phyloP scores from a whole-genome alignment of 805 yeast species.

The Candida parachauliodes region DNA sequence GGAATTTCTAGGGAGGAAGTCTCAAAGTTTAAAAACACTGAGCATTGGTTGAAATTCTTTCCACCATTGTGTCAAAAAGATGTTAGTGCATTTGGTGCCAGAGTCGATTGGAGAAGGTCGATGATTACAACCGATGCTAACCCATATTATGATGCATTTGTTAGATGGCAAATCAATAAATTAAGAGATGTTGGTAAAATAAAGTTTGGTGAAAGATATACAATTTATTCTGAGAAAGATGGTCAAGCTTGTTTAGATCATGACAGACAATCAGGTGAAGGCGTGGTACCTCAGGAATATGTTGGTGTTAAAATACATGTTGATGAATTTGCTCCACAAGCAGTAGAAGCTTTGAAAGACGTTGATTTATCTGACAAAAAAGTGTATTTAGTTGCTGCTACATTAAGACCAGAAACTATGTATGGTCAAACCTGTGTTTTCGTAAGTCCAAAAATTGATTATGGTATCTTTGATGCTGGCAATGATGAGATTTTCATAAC shows the following conservation, averaged over 20 bases:
- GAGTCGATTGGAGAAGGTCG: slow-evolving; percentile 98
- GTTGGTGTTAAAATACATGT: slow-evolving; percentile 85
- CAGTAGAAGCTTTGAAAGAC: slow-evolving; percentile 52
- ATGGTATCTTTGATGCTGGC: slow-evolving; percentile 89
- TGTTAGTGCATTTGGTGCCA: slow-evolving; percentile 79
- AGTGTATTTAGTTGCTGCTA: slow-evolving; percentile 87
- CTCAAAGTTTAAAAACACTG: slow-evolving; percentile 85
- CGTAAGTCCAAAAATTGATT: slow-evolving; percentile 89
- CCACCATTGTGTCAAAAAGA: slow-evolving; percentile 85
- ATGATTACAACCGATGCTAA: slow-evolving; percentile 93
- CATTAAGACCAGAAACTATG: slow-evolving; percentile 98
- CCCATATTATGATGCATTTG: slow-evolving; percentile 91
- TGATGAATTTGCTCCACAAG: slow-evolving; percentile 42
- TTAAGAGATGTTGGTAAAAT: slow-evolving; percentile 84
- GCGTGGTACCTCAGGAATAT: slow-evolving; percentile 95
- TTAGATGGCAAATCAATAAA: slow-evolving; percentile 93
- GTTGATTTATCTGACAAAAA: slow-evolving; percentile 56
- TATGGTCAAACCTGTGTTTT: slow-evolving; percentile 98
- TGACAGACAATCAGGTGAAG: slow-evolving; percentile 96
- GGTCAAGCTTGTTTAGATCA: slow-evolving; percentile 99
- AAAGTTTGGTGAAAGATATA: slow-evolving; percentile 97
- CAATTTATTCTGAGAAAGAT: slow-evolving; percentile 95
- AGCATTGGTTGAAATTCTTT: slow-evolving; percentile 85
- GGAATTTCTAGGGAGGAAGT: slow-evolving; percentile 86
- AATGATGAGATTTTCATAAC: slow-evolving; percentile 71